phyloP scores from a whole-genome alignment of 2,329 filamentous ascomycete genomes.

The Ascochyta clinopodiicola region DNA sequence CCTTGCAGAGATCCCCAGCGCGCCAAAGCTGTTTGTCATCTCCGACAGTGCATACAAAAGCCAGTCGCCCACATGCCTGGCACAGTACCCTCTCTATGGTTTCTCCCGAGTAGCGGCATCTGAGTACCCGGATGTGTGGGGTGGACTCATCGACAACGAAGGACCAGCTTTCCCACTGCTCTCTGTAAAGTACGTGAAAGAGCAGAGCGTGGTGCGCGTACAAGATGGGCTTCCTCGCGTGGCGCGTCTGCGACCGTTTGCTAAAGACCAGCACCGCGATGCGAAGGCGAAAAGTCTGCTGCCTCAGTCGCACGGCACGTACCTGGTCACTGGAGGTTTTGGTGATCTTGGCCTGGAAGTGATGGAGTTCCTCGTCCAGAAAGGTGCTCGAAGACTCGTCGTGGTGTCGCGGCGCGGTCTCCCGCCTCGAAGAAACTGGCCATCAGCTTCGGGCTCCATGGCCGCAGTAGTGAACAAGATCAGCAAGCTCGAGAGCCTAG shows the following conservation, averaged over 20 bases:
- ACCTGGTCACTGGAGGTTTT: constrained; percentile 53
- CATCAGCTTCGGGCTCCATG: constrained; percentile 14
- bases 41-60: constrained; percentile 35
- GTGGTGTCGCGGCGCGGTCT: constrained; percentile 50
- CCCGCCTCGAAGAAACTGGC: constrained; percentile 46
- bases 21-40: constrained; percentile 40
- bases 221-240: constrained; percentile 48
- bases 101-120: constrained; percentile 49
- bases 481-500: constrained; percentile 24
- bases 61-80: constrained; percentile 38
- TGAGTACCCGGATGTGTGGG: constrained; percentile 51
- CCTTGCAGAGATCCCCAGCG: constrained; percentile 13
- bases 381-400: constrained; percentile 53
- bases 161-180: constrained; percentile 11
- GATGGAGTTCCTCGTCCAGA: constrained; percentile 47
- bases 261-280: constrained; percentile 22
- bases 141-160: constrained; percentile 49
- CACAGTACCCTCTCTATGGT: constrained; percentile 47
- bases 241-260: constrained; percentile 39
- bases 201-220: constrained; percentile 49
- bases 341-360: constrained; percentile 51
- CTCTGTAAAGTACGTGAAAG: constrained; percentile 20
- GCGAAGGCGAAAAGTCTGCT: constrained; percentile 11
- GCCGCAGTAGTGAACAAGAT: constrained; percentile 21
- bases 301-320: constrained; percentile 50